A percentile compares a stretch with the other conserved stretches of the same genome.
These are phyloP conservation scores for Sarocladiaceae sp. DNA, from an alignment of 2,329 filamentous ascomycete genomes.

Conservation along the genomic window DNA sequence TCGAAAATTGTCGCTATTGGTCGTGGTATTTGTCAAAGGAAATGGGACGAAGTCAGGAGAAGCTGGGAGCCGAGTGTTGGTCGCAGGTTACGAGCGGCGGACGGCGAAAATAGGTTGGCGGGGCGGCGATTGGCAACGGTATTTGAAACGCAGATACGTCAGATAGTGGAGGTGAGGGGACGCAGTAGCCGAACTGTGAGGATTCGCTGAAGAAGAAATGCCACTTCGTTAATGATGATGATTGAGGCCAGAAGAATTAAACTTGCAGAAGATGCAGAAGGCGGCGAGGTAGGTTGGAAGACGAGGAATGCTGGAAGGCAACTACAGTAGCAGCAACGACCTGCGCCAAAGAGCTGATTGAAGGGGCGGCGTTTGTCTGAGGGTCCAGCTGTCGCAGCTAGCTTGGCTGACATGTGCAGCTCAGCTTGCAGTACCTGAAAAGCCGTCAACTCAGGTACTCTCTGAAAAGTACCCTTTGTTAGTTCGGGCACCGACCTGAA, in stretches of 20 bases:
- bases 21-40: not conserved
- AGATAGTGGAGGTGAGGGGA: conserved; percentile 1
- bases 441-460: not conserved
- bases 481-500: not conserved
- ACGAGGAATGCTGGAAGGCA: not conserved
- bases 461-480: not conserved
- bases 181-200: not conserved
- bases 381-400: not conserved
- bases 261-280: not conserved
- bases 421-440: not conserved
- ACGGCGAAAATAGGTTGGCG: conserved; percentile 1
- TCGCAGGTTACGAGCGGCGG: too few species aligned
- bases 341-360: not conserved
- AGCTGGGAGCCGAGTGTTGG: conserved; percentile 1
- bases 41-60: not conserved
- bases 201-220: not conserved
- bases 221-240: not conserved
- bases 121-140: conserved; percentile 3
- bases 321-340: not conserved
- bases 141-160: conserved; percentile 9
- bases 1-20: not conserved
- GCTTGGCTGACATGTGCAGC: conserved; percentile 1
- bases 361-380: not conserved
- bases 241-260: not conserved
- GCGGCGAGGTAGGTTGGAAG: not conserved